These are phyloP conservation scores for Mycena epipterygia DNA, from an alignment of 768 basidiomycete species.

Conservation along the genomic window DNA sequence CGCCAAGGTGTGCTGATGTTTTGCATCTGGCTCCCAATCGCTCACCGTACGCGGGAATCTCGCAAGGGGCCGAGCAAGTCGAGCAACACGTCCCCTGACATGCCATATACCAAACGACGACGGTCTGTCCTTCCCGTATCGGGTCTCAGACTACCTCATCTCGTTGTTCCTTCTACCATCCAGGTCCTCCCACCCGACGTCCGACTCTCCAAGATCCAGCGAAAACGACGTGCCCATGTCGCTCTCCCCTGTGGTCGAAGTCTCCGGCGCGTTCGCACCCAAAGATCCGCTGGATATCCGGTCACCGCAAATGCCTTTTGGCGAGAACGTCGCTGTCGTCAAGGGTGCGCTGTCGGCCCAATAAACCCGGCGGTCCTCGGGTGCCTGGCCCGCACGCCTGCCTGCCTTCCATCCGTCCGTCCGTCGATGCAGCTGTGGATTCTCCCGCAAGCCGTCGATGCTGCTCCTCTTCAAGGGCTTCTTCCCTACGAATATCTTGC, in stretches of 20 bases:
- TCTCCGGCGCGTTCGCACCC: conserved; percentile 48
- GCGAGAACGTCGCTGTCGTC: conserved; percentile 57
- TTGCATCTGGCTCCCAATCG: conserved; percentile 22
- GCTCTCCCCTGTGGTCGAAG: conserved; percentile 36
- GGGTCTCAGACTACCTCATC: conserved; percentile 37
- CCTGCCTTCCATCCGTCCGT: conserved; percentile 6
- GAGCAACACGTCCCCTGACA: conserved; percentile 60
- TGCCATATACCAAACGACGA: conserved; percentile 62
- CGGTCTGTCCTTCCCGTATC: conserved; percentile 27
- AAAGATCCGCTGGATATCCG: conserved; percentile 53
- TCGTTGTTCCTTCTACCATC: conserved; percentile 37
- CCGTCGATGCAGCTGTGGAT: conserved; percentile 9
- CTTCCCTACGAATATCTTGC: conserved; percentile 31
- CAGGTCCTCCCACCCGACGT: conserved; percentile 47
- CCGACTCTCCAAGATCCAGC: conserved; percentile 43
- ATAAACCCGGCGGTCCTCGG: conserved; percentile 30
- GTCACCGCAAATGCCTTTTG: conserved; percentile 58
- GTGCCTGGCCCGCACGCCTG: conserved; percentile 18
- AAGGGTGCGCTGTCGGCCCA: conserved; percentile 43
- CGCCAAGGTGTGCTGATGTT: conserved; percentile 65
- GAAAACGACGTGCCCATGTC: conserved; percentile 47
- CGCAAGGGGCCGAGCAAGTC: conserved; percentile 58
- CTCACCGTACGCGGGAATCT: conserved; percentile 27
- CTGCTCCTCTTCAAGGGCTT: conserved; percentile 19
- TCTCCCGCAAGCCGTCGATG: conserved; percentile 23